A percentile compares a stretch with the other conserved stretches of the same genome.
These are phyloP conservation scores for Selaginella tamariscina DNA, from an alignment of 75 land plant genomes.

Conservation along the genomic window DNA sequence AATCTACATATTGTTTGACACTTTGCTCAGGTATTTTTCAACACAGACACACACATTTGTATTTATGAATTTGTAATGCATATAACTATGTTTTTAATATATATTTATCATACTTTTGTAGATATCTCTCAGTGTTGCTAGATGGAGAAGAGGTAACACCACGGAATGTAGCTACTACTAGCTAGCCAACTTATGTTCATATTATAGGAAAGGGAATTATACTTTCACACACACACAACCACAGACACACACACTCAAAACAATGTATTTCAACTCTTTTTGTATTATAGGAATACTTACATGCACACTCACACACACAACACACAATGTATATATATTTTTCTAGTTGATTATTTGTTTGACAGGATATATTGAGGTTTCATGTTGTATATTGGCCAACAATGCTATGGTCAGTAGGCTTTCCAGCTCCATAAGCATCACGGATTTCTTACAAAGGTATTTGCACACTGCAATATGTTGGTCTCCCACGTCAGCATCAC, in stretches of 20 bases:
- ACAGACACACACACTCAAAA: too few relatives aligned
- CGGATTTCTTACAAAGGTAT: conserved; percentile 97
- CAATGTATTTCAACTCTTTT: too few relatives aligned
- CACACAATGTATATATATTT: background rate
- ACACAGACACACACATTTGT: too few relatives aligned
- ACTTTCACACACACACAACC: too few relatives aligned
- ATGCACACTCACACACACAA: too few relatives aligned
- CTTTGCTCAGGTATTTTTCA: conserved; percentile 87
- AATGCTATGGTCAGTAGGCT: conserved; percentile 89
- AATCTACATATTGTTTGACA: conserved; percentile 99
- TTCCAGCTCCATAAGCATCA: conserved; percentile 67
- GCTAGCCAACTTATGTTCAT: conserved; percentile 95
- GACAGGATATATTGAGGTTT: conserved; percentile 90
- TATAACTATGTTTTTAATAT: background rate
- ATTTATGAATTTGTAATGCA: too few relatives aligned
- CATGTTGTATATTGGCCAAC: conserved; percentile 99
- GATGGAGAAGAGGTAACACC: conserved; percentile 50
- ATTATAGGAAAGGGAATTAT: conserved; percentile 99
- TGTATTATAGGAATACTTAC: background rate
- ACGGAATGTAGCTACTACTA: conserved; percentile 42
- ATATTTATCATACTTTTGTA: conserved; percentile 13
- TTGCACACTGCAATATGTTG: too few relatives aligned
- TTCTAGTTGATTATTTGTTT: conserved; percentile 1
- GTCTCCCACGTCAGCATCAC: too few relatives aligned
- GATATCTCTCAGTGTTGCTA: conserved; percentile 74